Conservation (phyloP, 352 stramenopile species). For the Pythium phragmiticola region DNA sequence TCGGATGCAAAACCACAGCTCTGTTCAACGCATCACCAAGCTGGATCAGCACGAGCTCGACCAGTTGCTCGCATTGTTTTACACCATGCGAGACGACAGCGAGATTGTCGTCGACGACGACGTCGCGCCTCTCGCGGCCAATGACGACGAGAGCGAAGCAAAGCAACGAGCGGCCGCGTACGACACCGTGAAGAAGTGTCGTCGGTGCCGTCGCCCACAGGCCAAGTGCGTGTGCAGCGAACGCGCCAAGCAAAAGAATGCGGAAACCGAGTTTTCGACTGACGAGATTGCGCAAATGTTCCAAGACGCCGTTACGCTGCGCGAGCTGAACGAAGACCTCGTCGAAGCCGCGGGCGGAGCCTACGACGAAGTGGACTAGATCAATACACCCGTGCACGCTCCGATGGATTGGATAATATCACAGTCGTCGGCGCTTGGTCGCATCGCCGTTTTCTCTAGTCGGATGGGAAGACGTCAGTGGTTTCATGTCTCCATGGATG, state of each 20-base stretch:
- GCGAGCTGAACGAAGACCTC: conserved; percentile 72
- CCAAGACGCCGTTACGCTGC: conserved; percentile 61
- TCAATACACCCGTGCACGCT: not conserved
- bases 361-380: conserved; percentile 32
- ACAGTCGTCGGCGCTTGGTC: not conserved
- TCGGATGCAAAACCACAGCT: not conserved
- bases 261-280: conserved; percentile 41
- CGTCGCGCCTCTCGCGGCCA: conserved; percentile 29
- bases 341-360: conserved; percentile 27
- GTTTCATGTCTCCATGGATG: conserved; percentile 43
- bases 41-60: conserved; percentile 60
- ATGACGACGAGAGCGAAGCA: conserved; percentile 15
- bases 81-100: conserved; percentile 52
- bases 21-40: conserved; percentile 40
- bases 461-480: not conserved
- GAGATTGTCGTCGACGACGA: conserved; percentile 65
- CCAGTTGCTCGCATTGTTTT: conserved; percentile 71
- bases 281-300: conserved; percentile 66
- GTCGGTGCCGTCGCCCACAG: conserved; percentile 63
- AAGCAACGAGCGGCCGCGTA: conserved; percentile 23
- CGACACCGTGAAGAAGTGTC: conserved; percentile 43
- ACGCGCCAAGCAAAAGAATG: conserved; percentile 3
- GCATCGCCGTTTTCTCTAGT: not conserved
- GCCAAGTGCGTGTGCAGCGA: conserved; percentile 63
- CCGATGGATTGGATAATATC: not conserved